These are phyloP conservation scores for Fusarium sp. DNA, from an alignment of 2,329 filamentous ascomycete genomes.

Conservation along the genomic window DNA sequence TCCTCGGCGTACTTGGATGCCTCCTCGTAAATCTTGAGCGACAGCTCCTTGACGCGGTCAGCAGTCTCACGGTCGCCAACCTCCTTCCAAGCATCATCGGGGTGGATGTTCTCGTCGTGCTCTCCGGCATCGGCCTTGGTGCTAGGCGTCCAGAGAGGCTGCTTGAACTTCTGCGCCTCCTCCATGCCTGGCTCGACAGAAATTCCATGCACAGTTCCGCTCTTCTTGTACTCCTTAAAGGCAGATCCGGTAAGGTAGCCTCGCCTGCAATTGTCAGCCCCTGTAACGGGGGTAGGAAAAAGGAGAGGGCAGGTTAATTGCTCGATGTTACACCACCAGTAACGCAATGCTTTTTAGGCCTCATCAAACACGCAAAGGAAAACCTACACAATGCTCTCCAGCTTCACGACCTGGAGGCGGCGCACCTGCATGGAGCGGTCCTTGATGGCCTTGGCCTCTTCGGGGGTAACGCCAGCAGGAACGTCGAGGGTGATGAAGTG, in stretches of 20 bases:
- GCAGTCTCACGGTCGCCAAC: constrained; percentile 45
- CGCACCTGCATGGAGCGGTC: constrained; percentile 80
- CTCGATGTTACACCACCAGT: not conserved
- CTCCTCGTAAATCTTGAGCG: constrained; percentile 42
- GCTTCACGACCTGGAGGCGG: constrained; percentile 74
- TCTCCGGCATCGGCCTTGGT: constrained; percentile 83
- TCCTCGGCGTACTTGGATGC: constrained; percentile 39
- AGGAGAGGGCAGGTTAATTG: not conserved
- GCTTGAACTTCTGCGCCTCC: constrained; percentile 69
- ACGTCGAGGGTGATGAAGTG: constrained; percentile 60
- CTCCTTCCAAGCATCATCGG: constrained; percentile 63
- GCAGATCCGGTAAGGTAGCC: constrained; percentile 89
- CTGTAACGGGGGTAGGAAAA: not conserved
- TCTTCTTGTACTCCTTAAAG: constrained; percentile 73
- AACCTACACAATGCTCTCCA: constrained; percentile 50
- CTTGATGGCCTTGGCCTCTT: constrained; percentile 60
- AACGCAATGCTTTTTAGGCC: not conserved
- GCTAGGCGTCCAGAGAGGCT: constrained; percentile 76
- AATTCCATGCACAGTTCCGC: constrained; percentile 82
- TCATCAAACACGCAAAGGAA: not conserved
- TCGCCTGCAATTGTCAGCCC: constrained; percentile 47
- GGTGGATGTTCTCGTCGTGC: constrained; percentile 86
- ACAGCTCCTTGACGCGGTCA: constrained; percentile 41
- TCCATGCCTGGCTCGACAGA: constrained; percentile 66
- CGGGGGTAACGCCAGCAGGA: constrained; percentile 50